Conservation (phyloP, 139 green algal species). For the Microglena sp. region DNA sequence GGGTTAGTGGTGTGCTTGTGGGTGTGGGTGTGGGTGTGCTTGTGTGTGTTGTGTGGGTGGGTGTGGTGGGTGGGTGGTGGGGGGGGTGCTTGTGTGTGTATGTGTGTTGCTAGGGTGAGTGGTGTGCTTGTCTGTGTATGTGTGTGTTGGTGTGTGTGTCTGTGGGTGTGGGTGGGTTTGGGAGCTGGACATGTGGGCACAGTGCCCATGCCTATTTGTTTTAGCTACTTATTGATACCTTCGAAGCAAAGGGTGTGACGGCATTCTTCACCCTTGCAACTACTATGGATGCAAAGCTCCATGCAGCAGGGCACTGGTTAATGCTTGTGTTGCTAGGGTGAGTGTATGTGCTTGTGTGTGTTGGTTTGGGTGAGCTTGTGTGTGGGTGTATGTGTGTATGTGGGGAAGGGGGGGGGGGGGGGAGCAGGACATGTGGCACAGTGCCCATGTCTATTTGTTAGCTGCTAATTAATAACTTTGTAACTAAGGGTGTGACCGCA, state of each 20-base stretch:
- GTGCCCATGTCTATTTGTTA: background rate
- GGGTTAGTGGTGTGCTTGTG: slow-evolving; percentile 29
- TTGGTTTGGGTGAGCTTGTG: background rate
- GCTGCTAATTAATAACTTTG: background rate
- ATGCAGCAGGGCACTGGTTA: background rate
- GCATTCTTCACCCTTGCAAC: background rate
- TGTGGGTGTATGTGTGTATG: no score
- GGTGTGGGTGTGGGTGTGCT: background rate
- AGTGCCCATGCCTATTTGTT: background rate
- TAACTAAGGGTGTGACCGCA: background rate
- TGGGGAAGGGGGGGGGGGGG: no score
- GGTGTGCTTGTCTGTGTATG: background rate
- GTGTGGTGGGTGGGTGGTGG: background rate
- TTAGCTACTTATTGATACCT: background rate
- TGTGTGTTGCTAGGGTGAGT: no score
- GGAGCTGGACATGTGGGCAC: background rate
- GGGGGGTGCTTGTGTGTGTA: background rate
- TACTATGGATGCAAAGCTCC: background rate
- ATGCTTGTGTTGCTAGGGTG: background rate
- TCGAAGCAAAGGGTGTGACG: background rate
- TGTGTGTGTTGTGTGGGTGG: no score
- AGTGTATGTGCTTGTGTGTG: background rate
- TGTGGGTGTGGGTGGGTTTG: background rate
- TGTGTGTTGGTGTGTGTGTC: background rate
- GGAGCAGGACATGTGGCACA: background rate